Base-by-base conservation (phyloP, 441 rosid species). In the Aleurites moluccanus region DNA sequence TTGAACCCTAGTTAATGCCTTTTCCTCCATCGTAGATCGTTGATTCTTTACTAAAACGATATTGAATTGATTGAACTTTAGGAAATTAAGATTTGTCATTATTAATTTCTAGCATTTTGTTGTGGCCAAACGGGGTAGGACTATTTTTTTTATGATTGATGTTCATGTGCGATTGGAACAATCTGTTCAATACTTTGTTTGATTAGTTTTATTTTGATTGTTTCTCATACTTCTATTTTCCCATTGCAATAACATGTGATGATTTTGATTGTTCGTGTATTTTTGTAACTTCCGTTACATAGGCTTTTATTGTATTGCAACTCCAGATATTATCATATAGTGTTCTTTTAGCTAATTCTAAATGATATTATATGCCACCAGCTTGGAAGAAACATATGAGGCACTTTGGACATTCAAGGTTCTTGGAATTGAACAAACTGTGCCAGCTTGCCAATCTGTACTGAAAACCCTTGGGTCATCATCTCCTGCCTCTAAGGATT, bases 361-460 rank as follows among this genome's bases (percentile, higher is more conserved):
- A 16, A 25, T 42, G 16, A 30, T 64, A 20, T 40, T 9, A 11
- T 33, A 1, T 69, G n/a, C 61, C 9, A 59, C 72, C 85, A 96
- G 99, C 82, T 78, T 93, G 62, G 92, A 91, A 73, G 97, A 90
- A 83, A 82, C 92, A 0, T 93, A 85, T 56, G 96, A 91, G 85
- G 93, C 96, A 30, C 80, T 96, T 35, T 88, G 91, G 79, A 85
- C 93, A 68, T 86, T 90, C 73, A 91, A 92, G 84, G 80, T 88
- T 75, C 98, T 96, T 70, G 97, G 89, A 72, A 77, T 92, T 59
- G 88, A 85, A 65, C 78, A 77, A 16, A 83, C 85, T 59, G 78
- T 77, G 4, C 67, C 78, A 60, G 80, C 90, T 61, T 96, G 97
- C 78, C 82, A 77, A 49, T 78, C 75, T 69, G 90, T 90, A 9